A percentile compares a stretch with the other conserved stretches of the same genome.
Conservation (phyloP, 2,329 filamentous ascomycete species). For the Hymenoscyphus albidus region DNA sequence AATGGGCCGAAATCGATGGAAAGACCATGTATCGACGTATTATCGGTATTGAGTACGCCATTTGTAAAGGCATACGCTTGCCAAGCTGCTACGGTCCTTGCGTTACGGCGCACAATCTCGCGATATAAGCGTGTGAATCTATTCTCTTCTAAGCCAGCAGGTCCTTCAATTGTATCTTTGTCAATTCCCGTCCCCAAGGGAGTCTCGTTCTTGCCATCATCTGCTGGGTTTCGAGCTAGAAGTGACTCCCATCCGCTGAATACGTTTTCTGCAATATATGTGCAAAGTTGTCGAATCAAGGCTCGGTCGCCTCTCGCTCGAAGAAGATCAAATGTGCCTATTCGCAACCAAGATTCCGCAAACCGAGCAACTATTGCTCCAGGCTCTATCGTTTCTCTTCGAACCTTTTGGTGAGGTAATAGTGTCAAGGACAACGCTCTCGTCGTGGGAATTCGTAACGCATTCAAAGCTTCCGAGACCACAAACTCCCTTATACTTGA, state of each 20-base stretch:
- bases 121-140: conserved; percentile 83
- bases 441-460: conserved; percentile 80
- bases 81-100: conserved; percentile 84
- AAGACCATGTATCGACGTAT: conserved; percentile 85
- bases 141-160: conserved; percentile 69
- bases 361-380: conserved; percentile 91
- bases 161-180: conserved; percentile 61
- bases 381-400: conserved; percentile 78
- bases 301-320: conserved; percentile 74
- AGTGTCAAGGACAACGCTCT: conserved; percentile 79
- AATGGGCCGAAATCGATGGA: conserved; percentile 96
- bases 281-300: conserved; percentile 69
- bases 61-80: conserved; percentile 99
- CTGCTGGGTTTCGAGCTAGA: conserved; percentile 55
- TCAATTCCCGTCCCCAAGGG: conserved; percentile 45
- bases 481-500: conserved; percentile 94
- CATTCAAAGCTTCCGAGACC: conserved; percentile 84
- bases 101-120: conserved; percentile 81
- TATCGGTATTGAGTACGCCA: conserved; percentile 95
- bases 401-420: conserved; percentile 66
- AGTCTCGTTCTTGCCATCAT: conserved; percentile 44
- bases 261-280: conserved; percentile 83
- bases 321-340: conserved; percentile 95
- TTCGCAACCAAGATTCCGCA: conserved; percentile 83
- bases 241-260: conserved; percentile 85